phyloP scores from a whole-genome alignment of 306 rosid species.

The Cicer bijugum region DNA sequence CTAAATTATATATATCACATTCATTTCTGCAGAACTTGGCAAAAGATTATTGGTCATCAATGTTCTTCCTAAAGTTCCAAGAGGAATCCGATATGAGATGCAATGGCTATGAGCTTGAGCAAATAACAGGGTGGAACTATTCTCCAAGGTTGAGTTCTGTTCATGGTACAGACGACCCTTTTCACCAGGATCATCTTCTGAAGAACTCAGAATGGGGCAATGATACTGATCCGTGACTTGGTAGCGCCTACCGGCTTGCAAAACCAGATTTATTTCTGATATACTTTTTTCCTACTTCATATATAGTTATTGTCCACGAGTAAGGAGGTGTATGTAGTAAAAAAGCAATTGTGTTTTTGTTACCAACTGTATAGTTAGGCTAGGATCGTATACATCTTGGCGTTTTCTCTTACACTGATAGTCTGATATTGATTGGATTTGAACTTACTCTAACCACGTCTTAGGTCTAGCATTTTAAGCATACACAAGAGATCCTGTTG shows the following conservation, averaged over 20 bases:
- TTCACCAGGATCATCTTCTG: slow-evolving; percentile 67
- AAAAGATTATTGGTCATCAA: slow-evolving; percentile 91
- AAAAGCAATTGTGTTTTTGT: background rate
- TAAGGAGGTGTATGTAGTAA: background rate
- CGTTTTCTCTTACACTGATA: background rate
- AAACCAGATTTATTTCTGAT: slow-evolving; percentile 27
- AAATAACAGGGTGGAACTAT: slow-evolving; percentile 68
- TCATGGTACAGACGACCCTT: slow-evolving; percentile 82
- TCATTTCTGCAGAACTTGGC: slow-evolving; percentile 65
- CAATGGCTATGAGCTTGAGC: slow-evolving; percentile 65
- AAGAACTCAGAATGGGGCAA: slow-evolving; percentile 56
- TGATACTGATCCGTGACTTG: slow-evolving; percentile 44
- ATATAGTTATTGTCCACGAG: slow-evolving; percentile 9
- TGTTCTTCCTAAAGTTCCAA: slow-evolving; percentile 76
- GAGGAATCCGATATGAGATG: slow-evolving; percentile 71
- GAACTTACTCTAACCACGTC: slow-evolving; percentile 10
- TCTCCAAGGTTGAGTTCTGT: slow-evolving; percentile 92
- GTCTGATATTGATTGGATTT: background rate
- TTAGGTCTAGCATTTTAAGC: background rate
- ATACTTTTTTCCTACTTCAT: slow-evolving; percentile 6
- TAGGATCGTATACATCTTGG: slow-evolving; percentile 19
- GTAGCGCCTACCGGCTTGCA: background rate
- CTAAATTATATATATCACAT: slow-evolving; percentile 7
- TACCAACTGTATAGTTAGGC: slow-evolving; percentile 42
- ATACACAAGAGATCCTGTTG: background rate